These are phyloP conservation scores for Anisodus tanguticus DNA, from an alignment of 257 asterid genomes.

Conservation along the genomic window DNA sequence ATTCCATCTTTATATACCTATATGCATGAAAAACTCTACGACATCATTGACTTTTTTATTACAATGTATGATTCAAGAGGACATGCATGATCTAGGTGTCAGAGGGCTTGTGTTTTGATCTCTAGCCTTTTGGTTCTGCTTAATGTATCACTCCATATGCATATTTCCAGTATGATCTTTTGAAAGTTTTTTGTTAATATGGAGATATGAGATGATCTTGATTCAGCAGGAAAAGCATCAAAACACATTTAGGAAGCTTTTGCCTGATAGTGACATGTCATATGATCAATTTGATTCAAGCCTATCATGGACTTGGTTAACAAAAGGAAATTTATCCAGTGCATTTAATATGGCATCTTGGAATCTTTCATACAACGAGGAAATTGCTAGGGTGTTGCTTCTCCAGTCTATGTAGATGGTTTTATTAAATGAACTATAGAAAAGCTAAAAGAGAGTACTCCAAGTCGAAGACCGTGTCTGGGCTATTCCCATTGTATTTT, in stretches of 20 bases:
- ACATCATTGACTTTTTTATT: slow-evolving; percentile 13
- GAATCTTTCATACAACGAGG: slow-evolving; percentile 12
- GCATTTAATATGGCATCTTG: slow-evolving; percentile 30
- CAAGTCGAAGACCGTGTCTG: neutral
- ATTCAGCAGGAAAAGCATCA: neutral
- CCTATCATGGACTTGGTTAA: slow-evolving; percentile 22
- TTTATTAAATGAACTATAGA: neutral
- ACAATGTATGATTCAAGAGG: neutral
- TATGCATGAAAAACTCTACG: neutral
- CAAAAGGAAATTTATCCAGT: slow-evolving; percentile 26
- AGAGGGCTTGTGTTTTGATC: neutral
- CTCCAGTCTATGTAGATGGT: neutral
- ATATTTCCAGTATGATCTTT: neutral
- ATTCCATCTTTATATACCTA: slow-evolving; percentile 5
- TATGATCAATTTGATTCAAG: slow-evolving; percentile 7
- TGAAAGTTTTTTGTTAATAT: neutral
- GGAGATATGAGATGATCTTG: neutral
- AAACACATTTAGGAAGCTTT: neutral
- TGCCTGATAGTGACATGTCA: neutral
- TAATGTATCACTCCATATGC: neutral
- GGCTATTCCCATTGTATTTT: slow-evolving; percentile 2
- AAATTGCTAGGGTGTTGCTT: neutral
- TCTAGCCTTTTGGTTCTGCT: neutral
- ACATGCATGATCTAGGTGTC: neutral
- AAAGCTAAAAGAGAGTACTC: neutral